phyloP scores from a whole-genome alignment of 768 basidiomycete species.

The Russula emetica region DNA sequence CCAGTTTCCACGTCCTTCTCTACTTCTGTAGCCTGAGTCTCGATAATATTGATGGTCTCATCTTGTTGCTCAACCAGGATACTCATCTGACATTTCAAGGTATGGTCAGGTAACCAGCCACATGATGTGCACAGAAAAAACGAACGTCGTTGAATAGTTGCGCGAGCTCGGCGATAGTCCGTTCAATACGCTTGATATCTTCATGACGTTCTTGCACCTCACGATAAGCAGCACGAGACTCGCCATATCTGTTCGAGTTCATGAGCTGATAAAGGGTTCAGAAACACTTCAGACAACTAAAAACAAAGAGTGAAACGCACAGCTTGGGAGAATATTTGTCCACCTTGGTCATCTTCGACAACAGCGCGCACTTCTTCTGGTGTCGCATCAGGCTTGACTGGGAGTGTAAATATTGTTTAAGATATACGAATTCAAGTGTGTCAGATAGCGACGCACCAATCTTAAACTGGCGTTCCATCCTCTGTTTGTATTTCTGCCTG shows the following conservation, averaged over 20 bases:
- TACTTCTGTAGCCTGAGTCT: conserved; percentile 66
- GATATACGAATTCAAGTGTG: not conserved
- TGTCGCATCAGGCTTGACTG: conserved; percentile 85
- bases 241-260: conserved; percentile 86
- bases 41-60: conserved; percentile 78
- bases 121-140: conserved; percentile 17
- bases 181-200: conserved; percentile 93
- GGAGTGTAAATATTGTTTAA: not conserved
- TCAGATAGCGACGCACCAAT: conserved; percentile 50
- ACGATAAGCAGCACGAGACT: conserved; percentile 83
- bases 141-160: conserved; percentile 93
- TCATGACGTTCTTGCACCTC: conserved; percentile 98
- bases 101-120: conserved; percentile 4
- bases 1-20: conserved; percentile 84
- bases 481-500: conserved; percentile 57
- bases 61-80: conserved; percentile 93
- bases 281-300: not conserved
- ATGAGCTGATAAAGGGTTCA: conserved; percentile 53
- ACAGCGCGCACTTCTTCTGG: conserved; percentile 70
- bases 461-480: conserved; percentile 70
- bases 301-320: conserved; percentile 35
- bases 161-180: conserved; percentile 87
- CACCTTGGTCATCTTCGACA: conserved; percentile 58
- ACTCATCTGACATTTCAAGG: conserved; percentile 61
- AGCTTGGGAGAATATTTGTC: conserved; percentile 77